A percentile compares a stretch with the other conserved stretches of the same genome.
These are phyloP conservation scores for Phoenix dactylifera DNA, from an alignment of 176 grass and related monocot species.

Conservation along the genomic window DNA sequence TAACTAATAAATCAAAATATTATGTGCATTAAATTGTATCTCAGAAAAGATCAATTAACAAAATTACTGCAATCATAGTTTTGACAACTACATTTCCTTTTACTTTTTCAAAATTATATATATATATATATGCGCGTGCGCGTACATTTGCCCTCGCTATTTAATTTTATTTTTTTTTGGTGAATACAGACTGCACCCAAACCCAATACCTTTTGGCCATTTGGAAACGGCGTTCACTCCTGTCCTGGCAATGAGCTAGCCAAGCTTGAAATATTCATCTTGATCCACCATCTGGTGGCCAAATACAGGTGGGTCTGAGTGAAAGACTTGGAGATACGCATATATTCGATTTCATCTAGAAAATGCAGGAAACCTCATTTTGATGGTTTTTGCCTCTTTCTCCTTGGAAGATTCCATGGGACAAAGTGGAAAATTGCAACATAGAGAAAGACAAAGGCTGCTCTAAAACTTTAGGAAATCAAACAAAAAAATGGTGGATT, in stretches of 20 bases:
- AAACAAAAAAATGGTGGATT: too few species aligned
- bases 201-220: constrained; percentile 80
- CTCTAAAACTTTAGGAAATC: too few species aligned
- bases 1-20: too few species aligned
- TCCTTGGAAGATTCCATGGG: constrained; percentile 1
- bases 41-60: too few species aligned
- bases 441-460: too few species aligned
- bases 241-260: constrained; percentile 93
- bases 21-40: too few species aligned
- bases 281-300: constrained; percentile 88
- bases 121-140: too few species aligned
- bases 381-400: constrained; percentile 5
- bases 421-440: too few species aligned
- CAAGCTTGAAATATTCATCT: constrained; percentile 83
- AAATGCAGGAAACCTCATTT: too few species aligned
- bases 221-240: constrained; percentile 70
- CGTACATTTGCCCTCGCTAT: too few species aligned
- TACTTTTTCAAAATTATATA: too few species aligned
- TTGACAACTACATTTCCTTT: background rate
- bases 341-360: constrained; percentile 18
- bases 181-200: constrained; percentile 51
- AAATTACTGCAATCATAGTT: too few species aligned
- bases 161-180: background rate
- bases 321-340: background rate
- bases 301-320: constrained; percentile 44